These are phyloP conservation scores for Lentinula raphanica DNA, from an alignment of 768 basidiomycete species.

Conservation along the genomic window DNA sequence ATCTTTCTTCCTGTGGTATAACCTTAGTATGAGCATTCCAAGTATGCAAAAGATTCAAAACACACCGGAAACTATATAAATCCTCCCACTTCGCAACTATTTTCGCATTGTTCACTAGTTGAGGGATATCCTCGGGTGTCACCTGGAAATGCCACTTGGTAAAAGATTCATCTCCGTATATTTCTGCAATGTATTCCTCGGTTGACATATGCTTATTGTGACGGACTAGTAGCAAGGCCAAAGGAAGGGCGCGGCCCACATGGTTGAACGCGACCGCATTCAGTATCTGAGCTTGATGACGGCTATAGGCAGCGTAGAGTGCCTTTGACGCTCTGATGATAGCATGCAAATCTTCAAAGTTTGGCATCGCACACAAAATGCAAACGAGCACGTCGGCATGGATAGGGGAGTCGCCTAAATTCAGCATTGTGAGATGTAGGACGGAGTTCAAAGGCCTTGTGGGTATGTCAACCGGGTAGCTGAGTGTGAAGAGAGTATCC, in stretches of 20 bases:
- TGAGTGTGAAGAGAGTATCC: too few relatives aligned
- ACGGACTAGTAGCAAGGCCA: slow-evolving; percentile 17
- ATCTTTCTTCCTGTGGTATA: background rate
- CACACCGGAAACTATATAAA: slow-evolving; percentile 1
- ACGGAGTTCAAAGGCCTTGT: background rate
- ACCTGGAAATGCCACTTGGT: background rate
- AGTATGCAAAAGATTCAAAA: background rate
- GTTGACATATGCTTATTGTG: background rate
- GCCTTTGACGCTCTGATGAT: slow-evolving; percentile 17
- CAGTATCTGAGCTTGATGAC: slow-evolving; percentile 18
- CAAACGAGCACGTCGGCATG: background rate
- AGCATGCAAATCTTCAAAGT: slow-evolving; percentile 16
- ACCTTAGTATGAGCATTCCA: background rate
- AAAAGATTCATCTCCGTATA: background rate
- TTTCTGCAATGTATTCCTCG: background rate
- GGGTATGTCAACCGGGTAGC: too few relatives aligned
- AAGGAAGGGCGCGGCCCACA: slow-evolving; percentile 20
- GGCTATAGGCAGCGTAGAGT: slow-evolving; percentile 17
- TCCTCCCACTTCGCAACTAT: background rate
- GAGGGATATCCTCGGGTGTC: background rate
- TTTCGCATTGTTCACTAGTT: background rate
- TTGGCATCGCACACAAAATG: background rate
- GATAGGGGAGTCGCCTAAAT: background rate
- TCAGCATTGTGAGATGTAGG: background rate
- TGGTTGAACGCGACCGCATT: slow-evolving; percentile 21